Evolutionary conservation across 441 rosid genomes (phyloP).

Genomic region (Aleurites moluccanus): DNA sequence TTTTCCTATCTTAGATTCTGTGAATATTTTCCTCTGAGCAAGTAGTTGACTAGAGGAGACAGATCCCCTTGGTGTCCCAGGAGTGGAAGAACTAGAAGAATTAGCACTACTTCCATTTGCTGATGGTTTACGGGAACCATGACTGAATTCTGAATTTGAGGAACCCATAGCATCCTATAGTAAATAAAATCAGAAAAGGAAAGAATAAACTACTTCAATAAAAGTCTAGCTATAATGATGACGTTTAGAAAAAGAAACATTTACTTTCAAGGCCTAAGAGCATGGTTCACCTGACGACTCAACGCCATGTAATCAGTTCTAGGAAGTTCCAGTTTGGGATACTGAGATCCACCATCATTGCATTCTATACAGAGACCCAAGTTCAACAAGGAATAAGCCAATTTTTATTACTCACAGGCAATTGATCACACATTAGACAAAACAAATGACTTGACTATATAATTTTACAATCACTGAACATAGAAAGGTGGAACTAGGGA

Average conservation of each 20-base stretch:
- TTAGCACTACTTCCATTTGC: constrained; percentile 45
- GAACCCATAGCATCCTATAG: constrained; percentile 46
- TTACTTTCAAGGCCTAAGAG: constrained; percentile 7
- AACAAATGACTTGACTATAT: neutral
- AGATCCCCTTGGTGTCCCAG: constrained; percentile 47
- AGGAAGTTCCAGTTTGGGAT: constrained; percentile 82
- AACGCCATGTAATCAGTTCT: constrained; percentile 60
- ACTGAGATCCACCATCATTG: constrained; percentile 57
- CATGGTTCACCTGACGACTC: constrained; percentile 58
- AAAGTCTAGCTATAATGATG: constrained; percentile 2
- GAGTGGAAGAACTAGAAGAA: constrained; percentile 46
- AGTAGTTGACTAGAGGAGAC: constrained; percentile 51
- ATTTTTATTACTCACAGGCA: neutral
- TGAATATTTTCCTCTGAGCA: constrained; percentile 69
- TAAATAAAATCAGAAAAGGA: constrained; percentile 6
- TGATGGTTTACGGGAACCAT: constrained; percentile 30
- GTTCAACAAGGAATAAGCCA: constrained; percentile 13
- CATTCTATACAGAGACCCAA: constrained; percentile 48
- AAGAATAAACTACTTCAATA: constrained; percentile 10
- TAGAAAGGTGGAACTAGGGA: neutral
- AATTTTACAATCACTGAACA: neutral
- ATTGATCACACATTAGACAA: neutral
- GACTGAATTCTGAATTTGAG: constrained; percentile 28
- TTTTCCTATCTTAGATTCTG: constrained; percentile 85
- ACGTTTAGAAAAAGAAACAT: neutral